phyloP scores from a whole-genome alignment of 73 alveolate genomes.

The Stentor coeruleus region DNA sequence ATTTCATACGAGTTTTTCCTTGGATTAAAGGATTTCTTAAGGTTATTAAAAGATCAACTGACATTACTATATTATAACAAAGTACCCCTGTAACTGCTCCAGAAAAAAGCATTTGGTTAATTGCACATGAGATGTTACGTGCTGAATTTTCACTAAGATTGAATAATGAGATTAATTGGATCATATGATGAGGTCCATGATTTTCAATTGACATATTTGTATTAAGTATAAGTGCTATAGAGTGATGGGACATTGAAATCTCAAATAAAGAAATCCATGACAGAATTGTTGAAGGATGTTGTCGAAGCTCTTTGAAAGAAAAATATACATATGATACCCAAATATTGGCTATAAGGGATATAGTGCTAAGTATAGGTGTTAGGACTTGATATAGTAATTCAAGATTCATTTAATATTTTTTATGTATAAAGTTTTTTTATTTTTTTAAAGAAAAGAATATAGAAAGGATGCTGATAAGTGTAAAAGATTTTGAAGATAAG shows the following conservation, averaged over 20 bases:
- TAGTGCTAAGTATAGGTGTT: background rate
- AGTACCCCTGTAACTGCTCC: constrained; percentile 12
- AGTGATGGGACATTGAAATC: constrained; percentile 19
- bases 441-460: no score
- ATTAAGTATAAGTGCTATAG: background rate
- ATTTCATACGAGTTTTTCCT: background rate
- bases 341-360: background rate
- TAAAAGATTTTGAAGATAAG: no score
- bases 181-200: constrained; percentile 8
- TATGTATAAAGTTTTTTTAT: no score
- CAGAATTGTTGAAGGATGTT: constrained; percentile 22
- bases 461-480: no score
- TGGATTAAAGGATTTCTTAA: constrained; percentile 21
- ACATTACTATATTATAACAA: background rate
- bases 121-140: background rate
- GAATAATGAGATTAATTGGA: background rate
- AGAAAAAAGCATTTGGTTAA: constrained; percentile 4
- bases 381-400: background rate
- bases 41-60: background rate
- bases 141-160: background rate
- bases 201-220: constrained; percentile 1
- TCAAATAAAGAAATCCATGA: constrained; percentile 16
- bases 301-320: background rate
- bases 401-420: no score
- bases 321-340: background rate